A percentile compares a stretch with the other conserved stretches of the same genome.
Conservation (phyloP, 2,329 filamentous ascomycete species). For the Colletotrichum truncatum region DNA sequence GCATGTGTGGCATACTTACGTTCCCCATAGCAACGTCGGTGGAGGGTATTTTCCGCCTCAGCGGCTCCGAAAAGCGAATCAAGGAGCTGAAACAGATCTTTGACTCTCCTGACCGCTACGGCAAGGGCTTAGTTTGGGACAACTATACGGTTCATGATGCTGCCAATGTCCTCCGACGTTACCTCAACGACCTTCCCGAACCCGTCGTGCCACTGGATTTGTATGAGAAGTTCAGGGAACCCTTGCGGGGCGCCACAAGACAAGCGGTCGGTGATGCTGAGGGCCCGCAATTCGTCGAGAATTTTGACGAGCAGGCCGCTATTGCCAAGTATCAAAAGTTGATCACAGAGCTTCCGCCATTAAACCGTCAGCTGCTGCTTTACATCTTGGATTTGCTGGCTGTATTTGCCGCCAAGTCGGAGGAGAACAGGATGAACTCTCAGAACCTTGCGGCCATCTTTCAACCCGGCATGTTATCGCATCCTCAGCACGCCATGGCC, state of each 20-base stretch:
- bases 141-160: slow-evolving; percentile 99
- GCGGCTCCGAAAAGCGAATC: slow-evolving; percentile 96
- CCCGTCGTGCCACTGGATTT: slow-evolving; percentile 95
- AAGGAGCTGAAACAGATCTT: slow-evolving; percentile 94
- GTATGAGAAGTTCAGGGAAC: slow-evolving; percentile 90
- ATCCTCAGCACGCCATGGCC: slow-evolving; percentile 94
- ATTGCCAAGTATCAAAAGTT: slow-evolving; percentile 87
- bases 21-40: slow-evolving; percentile 80
- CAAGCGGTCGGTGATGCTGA: slow-evolving; percentile 78
- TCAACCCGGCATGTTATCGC: slow-evolving; percentile 94
- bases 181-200: slow-evolving; percentile 95
- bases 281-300: slow-evolving; percentile 74
- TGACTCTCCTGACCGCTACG: slow-evolving; percentile 93
- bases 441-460: slow-evolving; percentile 96
- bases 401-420: slow-evolving; percentile 96
- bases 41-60: slow-evolving; percentile 95
- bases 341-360: slow-evolving; percentile 90
- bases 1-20: slow-evolving; percentile 31
- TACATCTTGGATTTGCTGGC: slow-evolving; percentile 96
- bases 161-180: slow-evolving; percentile 93
- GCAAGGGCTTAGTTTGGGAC: slow-evolving; percentile 96
- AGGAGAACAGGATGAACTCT: slow-evolving; percentile 96
- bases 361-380: slow-evolving; percentile 92
- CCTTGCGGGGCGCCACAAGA: slow-evolving; percentile 76
- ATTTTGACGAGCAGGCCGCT: slow-evolving; percentile 70